A percentile compares a stretch with the other conserved stretches of the same genome.
Evolutionary conservation across 371 early-diverging fungal species (phyloP).

Genomic region (Smittium culicis): DNA sequence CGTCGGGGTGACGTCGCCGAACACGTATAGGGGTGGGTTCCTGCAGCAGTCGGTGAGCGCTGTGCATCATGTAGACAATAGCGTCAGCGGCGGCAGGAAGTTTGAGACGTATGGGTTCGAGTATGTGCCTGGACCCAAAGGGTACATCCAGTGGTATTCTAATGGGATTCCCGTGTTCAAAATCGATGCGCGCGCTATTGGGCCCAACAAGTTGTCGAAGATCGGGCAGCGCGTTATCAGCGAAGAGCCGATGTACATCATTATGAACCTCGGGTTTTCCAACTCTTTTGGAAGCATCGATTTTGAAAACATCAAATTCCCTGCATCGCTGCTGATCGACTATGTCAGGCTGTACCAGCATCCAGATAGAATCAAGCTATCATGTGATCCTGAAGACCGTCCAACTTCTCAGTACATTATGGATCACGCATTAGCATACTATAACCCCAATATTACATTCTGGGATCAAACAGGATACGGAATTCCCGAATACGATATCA

Average conservation of each 20-base stretch:
- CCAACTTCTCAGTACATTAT: constrained; percentile 40
- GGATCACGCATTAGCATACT: constrained; percentile 32
- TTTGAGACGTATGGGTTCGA: constrained; percentile 36
- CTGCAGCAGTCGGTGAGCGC: constrained; percentile 35
- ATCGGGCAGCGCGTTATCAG: constrained; percentile 32
- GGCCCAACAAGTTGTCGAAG: constrained; percentile 29
- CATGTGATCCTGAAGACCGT: constrained; percentile 37
- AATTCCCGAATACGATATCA: constrained; percentile 26
- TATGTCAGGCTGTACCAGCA: constrained; percentile 40
- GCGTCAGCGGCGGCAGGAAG: constrained; percentile 21
- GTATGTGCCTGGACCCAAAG: constrained; percentile 32
- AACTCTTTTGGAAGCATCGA: constrained; percentile 30
- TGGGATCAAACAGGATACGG: constrained; percentile 30
- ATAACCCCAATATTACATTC: constrained; percentile 25
- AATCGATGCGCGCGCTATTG: constrained; percentile 31
- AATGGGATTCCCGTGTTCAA: constrained; percentile 32
- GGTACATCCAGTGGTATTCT: constrained; percentile 34
- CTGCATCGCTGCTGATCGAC: constrained; percentile 36
- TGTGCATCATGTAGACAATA: constrained; percentile 27
- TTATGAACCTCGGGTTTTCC: constrained; percentile 38
- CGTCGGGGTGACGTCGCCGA: constrained; percentile 24
- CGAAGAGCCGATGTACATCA: constrained; percentile 40
- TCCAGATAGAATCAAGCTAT: constrained; percentile 36
- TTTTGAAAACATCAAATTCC: constrained; percentile 24
- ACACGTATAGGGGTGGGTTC: constrained; percentile 31